Conservation (phyloP, 805 yeast genomes). For the Ascoidea tarda region DNA sequence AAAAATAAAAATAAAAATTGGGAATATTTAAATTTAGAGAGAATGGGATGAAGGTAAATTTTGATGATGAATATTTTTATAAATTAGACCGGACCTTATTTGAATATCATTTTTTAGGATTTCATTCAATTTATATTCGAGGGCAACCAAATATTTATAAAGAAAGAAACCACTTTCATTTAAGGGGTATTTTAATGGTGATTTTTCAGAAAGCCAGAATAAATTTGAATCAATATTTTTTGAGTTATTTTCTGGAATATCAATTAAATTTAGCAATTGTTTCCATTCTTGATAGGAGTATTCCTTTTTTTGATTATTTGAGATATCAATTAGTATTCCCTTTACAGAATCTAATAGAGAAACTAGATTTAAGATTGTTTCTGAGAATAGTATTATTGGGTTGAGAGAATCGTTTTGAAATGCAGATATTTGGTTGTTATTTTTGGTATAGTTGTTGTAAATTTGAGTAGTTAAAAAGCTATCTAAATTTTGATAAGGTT, state of each 20-base stretch:
- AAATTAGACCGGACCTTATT: too few relatives aligned
- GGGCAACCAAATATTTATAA: conserved; percentile 16
- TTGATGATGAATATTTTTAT: too few relatives aligned
- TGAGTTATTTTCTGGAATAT: conserved; percentile 11
- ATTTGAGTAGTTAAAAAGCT: conserved; percentile 12
- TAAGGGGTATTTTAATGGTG: conserved; percentile 60
- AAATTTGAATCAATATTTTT: conserved; percentile 15
- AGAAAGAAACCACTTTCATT: conserved; percentile 53
- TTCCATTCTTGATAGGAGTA: conserved; percentile 43
- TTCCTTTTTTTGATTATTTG: conserved; percentile 21
- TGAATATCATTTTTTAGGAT: conserved; percentile 4
- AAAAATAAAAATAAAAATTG: too few relatives aligned
- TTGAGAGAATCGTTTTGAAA: too few relatives aligned
- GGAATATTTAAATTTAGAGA: too few relatives aligned
- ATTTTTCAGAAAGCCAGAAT: conserved; percentile 52
- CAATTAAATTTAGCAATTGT: conserved; percentile 20
- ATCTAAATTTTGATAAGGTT: conserved; percentile 6
- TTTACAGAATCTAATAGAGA: neutral
- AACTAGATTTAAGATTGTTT: conserved; percentile 2
- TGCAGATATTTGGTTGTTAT: too few relatives aligned
- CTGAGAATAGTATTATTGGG: too few relatives aligned
- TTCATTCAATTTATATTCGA: conserved; percentile 7
- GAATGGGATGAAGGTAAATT: too few relatives aligned
- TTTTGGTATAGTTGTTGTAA: too few relatives aligned
- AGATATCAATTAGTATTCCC: neutral